Base-by-base conservation (phyloP, 495 filamentous ascomycete species). In the Astrothelium macrocarpum region DNA sequence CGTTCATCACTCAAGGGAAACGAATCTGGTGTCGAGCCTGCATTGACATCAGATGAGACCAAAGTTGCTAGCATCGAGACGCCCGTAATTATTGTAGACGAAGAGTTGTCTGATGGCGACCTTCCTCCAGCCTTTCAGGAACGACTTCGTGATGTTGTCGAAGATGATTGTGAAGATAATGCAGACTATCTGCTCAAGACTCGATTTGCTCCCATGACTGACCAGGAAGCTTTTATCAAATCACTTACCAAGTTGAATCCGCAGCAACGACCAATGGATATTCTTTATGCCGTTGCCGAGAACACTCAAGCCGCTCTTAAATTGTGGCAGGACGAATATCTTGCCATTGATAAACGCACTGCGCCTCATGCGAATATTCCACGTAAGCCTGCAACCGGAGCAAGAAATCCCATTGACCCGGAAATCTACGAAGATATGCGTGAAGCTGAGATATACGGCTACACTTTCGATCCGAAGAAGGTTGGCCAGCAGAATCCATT, bases 301-400 rank as follows among this genome's bases (percentile, higher is more conserved):
- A 81, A 83, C 59, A 78, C 79, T 1, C 80, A 79, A 14, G 70
- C 77, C 53, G 79, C 80, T 2, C 66, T 92, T 61, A 74, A 76
- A 45, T 73, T 75, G 4, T 86, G 84, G 77, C 85, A 91, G 70
- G 77, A 84, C 20, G 85, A 91, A 67, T 89, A 80, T 67, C 68
- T 83, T 14, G 78, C 78, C 18, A 78, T 91, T 4, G 80, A 85
- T 62, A 80, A 81, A 61, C 75, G 84, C 39, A 76, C 72, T 28
- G 74, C 75, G 16, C 74, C 72, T 2, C 71, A 76, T 62, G 62
- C 69, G 14, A 70, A 74, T 61, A 69, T 75, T n/a, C 74, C 75
- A 14, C 73, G 73, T 64, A 74, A 73, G 59, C 73, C 72, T 2
- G 70, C 69, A 29, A 73, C 72, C 53, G 75, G 75, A 25, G 74